A percentile compares a stretch with the other conserved stretches of the same genome.
These are phyloP conservation scores for Tulasnella calospora DNA, from an alignment of 768 basidiomycete species.

Conservation along the genomic window DNA sequence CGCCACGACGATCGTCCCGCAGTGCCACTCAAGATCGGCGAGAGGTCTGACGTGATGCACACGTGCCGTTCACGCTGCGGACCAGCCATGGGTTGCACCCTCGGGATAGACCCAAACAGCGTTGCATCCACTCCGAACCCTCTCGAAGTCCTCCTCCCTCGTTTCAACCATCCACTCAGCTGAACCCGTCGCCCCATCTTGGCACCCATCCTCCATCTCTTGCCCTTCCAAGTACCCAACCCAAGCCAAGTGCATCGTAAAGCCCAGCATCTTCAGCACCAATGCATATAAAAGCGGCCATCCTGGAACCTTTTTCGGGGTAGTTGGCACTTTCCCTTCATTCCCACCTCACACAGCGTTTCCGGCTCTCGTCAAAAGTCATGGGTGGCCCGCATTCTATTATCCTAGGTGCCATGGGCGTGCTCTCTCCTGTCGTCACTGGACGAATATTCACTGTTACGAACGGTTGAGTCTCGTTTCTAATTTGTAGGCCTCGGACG, in stretches of 20 bases:
- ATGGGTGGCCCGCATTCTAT: background rate
- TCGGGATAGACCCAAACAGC: background rate
- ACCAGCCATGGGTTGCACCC: background rate
- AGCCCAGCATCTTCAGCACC: background rate
- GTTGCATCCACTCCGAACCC: background rate
- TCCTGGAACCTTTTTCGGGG: background rate
- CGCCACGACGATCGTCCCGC: background rate
- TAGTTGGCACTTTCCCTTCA: background rate
- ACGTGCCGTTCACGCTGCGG: slow-evolving; percentile 4
- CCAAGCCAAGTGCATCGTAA: background rate
- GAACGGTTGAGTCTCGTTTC: background rate
- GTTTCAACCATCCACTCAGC: background rate
- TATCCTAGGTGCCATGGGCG: background rate
- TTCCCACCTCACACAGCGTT: background rate
- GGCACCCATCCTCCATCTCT: background rate
- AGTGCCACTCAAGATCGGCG: background rate
- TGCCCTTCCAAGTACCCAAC: background rate
- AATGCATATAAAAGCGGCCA: background rate
- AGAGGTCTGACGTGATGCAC: slow-evolving; percentile 1
- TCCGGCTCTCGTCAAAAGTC: background rate
- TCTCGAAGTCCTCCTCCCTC: background rate
- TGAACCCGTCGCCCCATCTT: background rate
- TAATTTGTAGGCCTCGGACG: background rate
- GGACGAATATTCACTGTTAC: background rate
- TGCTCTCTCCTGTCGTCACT: background rate